Conservation (phyloP, 495 filamentous ascomycete species). For the Xylaria grammica region DNA sequence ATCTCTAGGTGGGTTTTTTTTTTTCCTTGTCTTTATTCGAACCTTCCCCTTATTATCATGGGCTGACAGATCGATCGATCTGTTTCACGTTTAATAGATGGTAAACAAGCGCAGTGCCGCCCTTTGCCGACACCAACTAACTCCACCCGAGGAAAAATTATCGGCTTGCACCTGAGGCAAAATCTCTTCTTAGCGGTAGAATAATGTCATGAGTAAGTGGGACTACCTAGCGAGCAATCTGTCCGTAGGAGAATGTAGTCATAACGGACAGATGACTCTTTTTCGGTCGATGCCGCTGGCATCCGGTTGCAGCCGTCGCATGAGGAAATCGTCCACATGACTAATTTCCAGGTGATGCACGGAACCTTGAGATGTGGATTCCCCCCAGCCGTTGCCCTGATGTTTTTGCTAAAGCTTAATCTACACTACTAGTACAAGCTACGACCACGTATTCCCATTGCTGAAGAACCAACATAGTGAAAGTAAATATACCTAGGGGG, state of each 20-base stretch:
- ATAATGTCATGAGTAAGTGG: background rate
- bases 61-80: conserved; percentile 4
- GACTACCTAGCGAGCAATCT: background rate
- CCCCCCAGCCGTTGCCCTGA: too few species aligned
- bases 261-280: background rate
- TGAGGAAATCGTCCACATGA: background rate
- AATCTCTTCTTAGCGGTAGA: too few species aligned
- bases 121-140: conserved; percentile 22
- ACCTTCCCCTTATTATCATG: background rate
- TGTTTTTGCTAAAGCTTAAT: too few species aligned
- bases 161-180: background rate
- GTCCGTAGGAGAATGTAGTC: background rate
- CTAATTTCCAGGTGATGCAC: too few species aligned
- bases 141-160: conserved; percentile 19
- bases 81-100: conserved; percentile 1
- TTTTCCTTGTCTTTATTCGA: background rate
- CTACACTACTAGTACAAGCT: too few species aligned
- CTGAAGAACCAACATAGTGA: too few species aligned
- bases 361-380: too few species aligned
- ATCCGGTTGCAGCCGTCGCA: conserved; percentile 21
- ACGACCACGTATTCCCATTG: too few species aligned
- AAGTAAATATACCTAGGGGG: too few species aligned
- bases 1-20: too few species aligned
- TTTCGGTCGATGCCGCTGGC: background rate
- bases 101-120: conserved; percentile 10